Evolutionary conservation across 2,329 filamentous ascomycete genomes (phyloP).

Genomic region (Cordyceps javanica): DNA sequence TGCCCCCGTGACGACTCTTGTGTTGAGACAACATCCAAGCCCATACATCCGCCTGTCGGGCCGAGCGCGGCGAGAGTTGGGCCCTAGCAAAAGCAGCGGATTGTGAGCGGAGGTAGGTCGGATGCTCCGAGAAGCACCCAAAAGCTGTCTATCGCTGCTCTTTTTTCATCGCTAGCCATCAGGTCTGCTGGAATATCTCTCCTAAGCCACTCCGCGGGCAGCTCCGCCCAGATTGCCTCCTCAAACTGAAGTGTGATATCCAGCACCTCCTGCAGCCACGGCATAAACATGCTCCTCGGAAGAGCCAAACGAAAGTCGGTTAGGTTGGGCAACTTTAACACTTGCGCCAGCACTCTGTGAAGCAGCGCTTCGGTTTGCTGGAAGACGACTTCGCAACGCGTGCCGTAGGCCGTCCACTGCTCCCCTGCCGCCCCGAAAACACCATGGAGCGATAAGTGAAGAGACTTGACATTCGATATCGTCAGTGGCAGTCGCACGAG

Average conservation of each 20-base stretch:
- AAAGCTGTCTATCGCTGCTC: not conserved
- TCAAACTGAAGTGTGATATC: not conserved
- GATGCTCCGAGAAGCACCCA: not conserved
- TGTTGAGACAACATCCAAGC: too few relatives aligned
- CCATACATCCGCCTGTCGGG: too few relatives aligned
- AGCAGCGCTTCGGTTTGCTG: not conserved
- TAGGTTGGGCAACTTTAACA: not conserved
- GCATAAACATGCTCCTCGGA: slow-evolving; percentile 1
- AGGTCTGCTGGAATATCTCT: not conserved
- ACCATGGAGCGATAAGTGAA: not conserved
- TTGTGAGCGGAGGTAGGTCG: not conserved
- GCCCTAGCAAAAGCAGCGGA: not conserved
- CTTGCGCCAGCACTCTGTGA: not conserved
- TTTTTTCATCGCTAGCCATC: not conserved
- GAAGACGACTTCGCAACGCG: not conserved
- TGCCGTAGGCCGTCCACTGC: not conserved
- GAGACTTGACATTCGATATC: not conserved
- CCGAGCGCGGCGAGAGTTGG: too few relatives aligned
- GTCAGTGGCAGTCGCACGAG: not conserved
- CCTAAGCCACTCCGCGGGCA: not conserved
- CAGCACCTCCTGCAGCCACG: not conserved
- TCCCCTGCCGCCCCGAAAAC: not conserved
- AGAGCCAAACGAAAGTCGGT: not conserved
- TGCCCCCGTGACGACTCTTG: too few relatives aligned
- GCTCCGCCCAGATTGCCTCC: not conserved